phyloP scores from a whole-genome alignment of 306 rosid genomes.

The Quercus aquifolioides region DNA sequence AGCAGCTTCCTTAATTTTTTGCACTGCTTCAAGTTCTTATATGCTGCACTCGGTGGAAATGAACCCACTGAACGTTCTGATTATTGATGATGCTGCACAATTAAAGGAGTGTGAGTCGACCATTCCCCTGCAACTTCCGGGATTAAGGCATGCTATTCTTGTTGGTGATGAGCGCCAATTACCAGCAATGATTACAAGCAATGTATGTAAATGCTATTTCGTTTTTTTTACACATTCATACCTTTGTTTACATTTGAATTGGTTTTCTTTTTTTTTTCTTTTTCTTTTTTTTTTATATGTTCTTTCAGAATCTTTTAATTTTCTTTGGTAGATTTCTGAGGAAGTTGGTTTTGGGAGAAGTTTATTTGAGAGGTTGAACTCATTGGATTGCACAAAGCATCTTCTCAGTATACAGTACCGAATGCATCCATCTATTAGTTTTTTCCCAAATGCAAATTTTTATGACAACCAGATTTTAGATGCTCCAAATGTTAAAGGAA shows the following conservation, averaged over 20 bases:
- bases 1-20: constrained; percentile 59
- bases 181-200: constrained; percentile 63
- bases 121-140: constrained; percentile 58
- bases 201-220: constrained; percentile 30
- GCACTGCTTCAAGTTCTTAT: constrained; percentile 65
- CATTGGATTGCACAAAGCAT: constrained; percentile 43
- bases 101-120: constrained; percentile 71
- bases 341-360: constrained; percentile 74
- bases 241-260: neutral
- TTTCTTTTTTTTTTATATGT: too few species aligned
- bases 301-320: neutral
- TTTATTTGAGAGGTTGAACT: constrained; percentile 61
- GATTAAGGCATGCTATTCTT: constrained; percentile 56
- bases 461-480: constrained; percentile 47
- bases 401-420: constrained; percentile 67
- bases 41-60: constrained; percentile 40
- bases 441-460: constrained; percentile 60
- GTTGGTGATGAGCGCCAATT: constrained; percentile 80
- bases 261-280: too few species aligned
- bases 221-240: neutral
- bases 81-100: constrained; percentile 85
- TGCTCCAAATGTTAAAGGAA: constrained; percentile 47
- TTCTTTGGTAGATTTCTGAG: constrained; percentile 37
- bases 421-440: constrained; percentile 80
- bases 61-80: constrained; percentile 43